phyloP scores from a whole-genome alignment of 371 early-diverging fungal species.

The Mortierella sp. region DNA sequence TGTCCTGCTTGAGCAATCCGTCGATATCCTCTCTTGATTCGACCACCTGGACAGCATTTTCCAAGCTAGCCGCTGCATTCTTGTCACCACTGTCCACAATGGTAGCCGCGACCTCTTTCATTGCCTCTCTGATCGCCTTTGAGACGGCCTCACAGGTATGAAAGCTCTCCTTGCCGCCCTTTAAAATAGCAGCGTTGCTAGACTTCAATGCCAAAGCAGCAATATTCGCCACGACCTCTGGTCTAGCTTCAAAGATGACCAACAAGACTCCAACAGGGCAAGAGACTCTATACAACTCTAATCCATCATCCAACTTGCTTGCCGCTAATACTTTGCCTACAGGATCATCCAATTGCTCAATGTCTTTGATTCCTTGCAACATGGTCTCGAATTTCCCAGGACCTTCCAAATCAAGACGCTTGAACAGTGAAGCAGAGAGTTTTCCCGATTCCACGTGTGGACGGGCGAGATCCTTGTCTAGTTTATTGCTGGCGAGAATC shows the following conservation, averaged over 20 bases:
- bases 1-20: slow-evolving; percentile 86
- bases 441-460: slow-evolving; percentile 80
- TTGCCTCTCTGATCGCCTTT: slow-evolving; percentile 81
- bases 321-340: slow-evolving; percentile 86
- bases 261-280: slow-evolving; percentile 96
- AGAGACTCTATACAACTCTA: slow-evolving; percentile 90
- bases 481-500: slow-evolving; percentile 85
- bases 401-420: slow-evolving; percentile 92
- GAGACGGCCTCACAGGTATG: slow-evolving; percentile 85
- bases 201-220: slow-evolving; percentile 96
- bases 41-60: slow-evolving; percentile 89
- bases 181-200: slow-evolving; percentile 96
- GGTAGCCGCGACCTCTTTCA: slow-evolving; percentile 59
- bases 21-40: slow-evolving; percentile 90
- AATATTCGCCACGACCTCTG: slow-evolving; percentile 98
- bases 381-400: slow-evolving; percentile 88
- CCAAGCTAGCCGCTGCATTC: slow-evolving; percentile 63
- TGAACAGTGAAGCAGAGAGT: slow-evolving; percentile 83
- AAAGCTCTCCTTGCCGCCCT: slow-evolving; percentile 91
- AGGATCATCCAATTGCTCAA: slow-evolving; percentile 88
- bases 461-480: slow-evolving; percentile 83
- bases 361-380: slow-evolving; percentile 91
- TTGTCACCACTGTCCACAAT: slow-evolving; percentile 20
- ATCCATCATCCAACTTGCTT: slow-evolving; percentile 81
- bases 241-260: slow-evolving; percentile 98